Evolutionary conservation across 2,329 filamentous ascomycete species (phyloP).

Genomic region (Paecilomyces sp.): DNA sequence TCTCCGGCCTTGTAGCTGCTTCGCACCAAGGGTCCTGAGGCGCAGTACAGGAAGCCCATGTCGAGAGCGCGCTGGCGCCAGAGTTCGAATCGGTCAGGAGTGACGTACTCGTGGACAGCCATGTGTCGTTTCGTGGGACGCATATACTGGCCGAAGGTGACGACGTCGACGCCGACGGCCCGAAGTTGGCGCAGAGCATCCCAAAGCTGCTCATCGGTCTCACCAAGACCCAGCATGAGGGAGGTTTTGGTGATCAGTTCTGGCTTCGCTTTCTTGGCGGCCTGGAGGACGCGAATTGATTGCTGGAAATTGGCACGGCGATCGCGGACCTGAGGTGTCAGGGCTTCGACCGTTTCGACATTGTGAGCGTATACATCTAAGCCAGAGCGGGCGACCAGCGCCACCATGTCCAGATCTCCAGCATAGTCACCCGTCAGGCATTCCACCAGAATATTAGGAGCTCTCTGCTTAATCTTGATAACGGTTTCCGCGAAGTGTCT

Average conservation of each 20-base stretch:
- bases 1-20: slow-evolving; percentile 98
- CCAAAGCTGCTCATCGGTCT: slow-evolving; percentile 81
- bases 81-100: slow-evolving; percentile 81
- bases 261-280: slow-evolving; percentile 70
- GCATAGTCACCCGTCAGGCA: slow-evolving; percentile 68
- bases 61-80: slow-evolving; percentile 88
- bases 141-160: slow-evolving; percentile 99
- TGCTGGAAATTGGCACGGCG: slow-evolving; percentile 83
- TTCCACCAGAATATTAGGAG: slow-evolving; percentile 38
- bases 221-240: slow-evolving; percentile 91
- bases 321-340: slow-evolving; percentile 87
- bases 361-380: slow-evolving; percentile 97
- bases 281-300: slow-evolving; percentile 69
- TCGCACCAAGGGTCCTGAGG: slow-evolving; percentile 83
- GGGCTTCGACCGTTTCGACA: slow-evolving; percentile 83
- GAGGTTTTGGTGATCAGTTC: slow-evolving; percentile 96
- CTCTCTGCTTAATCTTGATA: slow-evolving; percentile 80
- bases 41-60: slow-evolving; percentile 95
- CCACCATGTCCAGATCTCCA: slow-evolving; percentile 81
- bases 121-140: slow-evolving; percentile 96
- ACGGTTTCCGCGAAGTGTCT: slow-evolving; percentile 91
- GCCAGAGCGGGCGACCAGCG: slow-evolving; percentile 74
- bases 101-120: slow-evolving; percentile 92
- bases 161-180: slow-evolving; percentile 76
- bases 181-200: slow-evolving; percentile 73